Evolutionary conservation across 2,329 filamentous ascomycete genomes (phyloP).

Genomic region (Arthrobotrys entomopaga): DNA sequence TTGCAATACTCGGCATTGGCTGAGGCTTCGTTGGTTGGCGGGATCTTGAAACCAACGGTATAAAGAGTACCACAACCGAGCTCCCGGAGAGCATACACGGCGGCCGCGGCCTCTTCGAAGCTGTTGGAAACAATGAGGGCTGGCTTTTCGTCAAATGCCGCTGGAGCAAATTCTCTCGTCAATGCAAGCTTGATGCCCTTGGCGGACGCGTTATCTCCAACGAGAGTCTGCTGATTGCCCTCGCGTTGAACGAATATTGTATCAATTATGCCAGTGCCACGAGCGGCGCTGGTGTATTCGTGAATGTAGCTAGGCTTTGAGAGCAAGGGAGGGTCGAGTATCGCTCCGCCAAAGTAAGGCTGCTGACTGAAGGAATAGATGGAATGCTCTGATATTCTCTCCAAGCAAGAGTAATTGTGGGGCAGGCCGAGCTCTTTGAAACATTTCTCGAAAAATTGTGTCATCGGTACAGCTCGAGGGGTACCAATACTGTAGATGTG

Average conservation of each 20-base stretch:
- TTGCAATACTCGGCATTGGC: slow-evolving; percentile 72
- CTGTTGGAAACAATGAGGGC: slow-evolving; percentile 79
- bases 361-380: slow-evolving; percentile 79
- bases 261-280: slow-evolving; percentile 81
- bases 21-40: slow-evolving; percentile 69
- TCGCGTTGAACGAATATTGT: slow-evolving; percentile 75
- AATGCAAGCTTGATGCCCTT: slow-evolving; percentile 84
- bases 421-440: slow-evolving; percentile 86
- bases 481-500: slow-evolving; percentile 77
- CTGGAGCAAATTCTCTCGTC: slow-evolving; percentile 82
- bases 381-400: slow-evolving; percentile 73
- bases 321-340: slow-evolving; percentile 74
- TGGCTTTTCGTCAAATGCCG: slow-evolving; percentile 78
- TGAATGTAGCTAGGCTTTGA: slow-evolving; percentile 72
- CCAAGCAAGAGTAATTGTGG: slow-evolving; percentile 79
- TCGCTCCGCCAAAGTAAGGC: slow-evolving; percentile 76
- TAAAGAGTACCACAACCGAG: slow-evolving; percentile 66
- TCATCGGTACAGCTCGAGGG: slow-evolving; percentile 70
- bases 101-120: slow-evolving; percentile 78
- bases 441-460: slow-evolving; percentile 87
- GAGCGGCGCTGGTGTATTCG: slow-evolving; percentile 77
- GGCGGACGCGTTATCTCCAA: slow-evolving; percentile 86
- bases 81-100: slow-evolving; percentile 80
- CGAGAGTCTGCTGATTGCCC: slow-evolving; percentile 68
- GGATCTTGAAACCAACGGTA: slow-evolving; percentile 57